Base-by-base conservation (phyloP, 495 filamentous ascomycete genomes). In the Rostrohypoxylon terebratum region DNA sequence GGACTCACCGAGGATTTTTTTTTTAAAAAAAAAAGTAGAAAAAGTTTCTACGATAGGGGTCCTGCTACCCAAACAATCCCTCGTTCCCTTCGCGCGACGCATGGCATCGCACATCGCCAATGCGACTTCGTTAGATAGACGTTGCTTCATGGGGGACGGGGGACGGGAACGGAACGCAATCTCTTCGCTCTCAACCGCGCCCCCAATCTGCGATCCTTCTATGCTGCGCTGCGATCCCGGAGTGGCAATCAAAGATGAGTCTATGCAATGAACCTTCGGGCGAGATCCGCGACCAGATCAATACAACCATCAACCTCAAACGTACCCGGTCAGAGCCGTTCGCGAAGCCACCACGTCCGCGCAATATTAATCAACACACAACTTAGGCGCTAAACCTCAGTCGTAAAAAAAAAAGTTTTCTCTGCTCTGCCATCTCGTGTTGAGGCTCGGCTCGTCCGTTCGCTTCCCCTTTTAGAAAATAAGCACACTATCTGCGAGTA, bases 241-340 rank as follows among this genome's bases (percentile, higher is more conserved):
- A 62, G 59, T 59, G 67, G 42, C 59, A 38, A 66, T 42, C 67
- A 55, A 21, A 62, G 71, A 74, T 74, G 51, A 50, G 48, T 45
- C 65, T 59, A 67, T 69, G 66, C 65, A 59, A 67, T 61, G 48
- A 66, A 58, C 66, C 66, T 23, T 67, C 64, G 66, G 57, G 21
- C 65, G 51, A 74, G 71, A 70, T 74, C 71, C 66, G 71, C 48
- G 40, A 44, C 63, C 36, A 69, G 66, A 69, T 69, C 71, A 67
- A 74, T 63, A 67, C 71, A 1, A 69, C 66, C 45, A 28, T 45
- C 42, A 54, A 66, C 33, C 58, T 66, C 42, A 54, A 69, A 70
- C 66, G 40, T 69, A 74, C 71, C 71, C 18, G 66, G 71, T 66
- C 66, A 63, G 50, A 67, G 34, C 16, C 51, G 36, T 23, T 59